A percentile compares a stretch with the other conserved stretches of the same genome.
phyloP scores from a whole-genome alignment of 306 rosid species.

The Glycine soja region DNA sequence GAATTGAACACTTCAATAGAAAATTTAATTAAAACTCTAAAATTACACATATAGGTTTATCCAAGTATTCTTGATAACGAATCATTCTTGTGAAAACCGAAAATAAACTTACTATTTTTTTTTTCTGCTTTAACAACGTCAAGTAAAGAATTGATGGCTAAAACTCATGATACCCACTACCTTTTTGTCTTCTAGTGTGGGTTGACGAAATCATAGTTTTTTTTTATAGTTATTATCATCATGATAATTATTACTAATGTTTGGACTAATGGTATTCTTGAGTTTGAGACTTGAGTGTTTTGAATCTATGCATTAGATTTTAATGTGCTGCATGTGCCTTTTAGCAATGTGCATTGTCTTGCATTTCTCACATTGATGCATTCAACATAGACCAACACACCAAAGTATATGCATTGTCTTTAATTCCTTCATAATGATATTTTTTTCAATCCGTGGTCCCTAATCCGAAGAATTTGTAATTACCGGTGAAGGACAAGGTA shows the following conservation, averaged over 20 bases:
- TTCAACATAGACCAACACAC: too few species aligned
- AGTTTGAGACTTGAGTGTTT: background rate
- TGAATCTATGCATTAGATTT: conserved; percentile 29
- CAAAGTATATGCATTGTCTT: background rate
- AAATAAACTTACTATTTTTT: conserved; percentile 8
- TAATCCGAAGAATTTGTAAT: conserved; percentile 17
- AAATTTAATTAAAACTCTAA: background rate
- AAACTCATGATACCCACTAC: conserved; percentile 12
- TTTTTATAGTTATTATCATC: conserved; percentile 11
- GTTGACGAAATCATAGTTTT: background rate
- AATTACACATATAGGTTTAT: background rate
- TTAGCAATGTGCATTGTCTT: background rate
- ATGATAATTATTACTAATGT: background rate
- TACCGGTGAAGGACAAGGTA: conserved; percentile 37
- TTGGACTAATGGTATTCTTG: background rate
- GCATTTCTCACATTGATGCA: background rate
- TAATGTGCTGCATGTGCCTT: background rate
- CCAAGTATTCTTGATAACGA: conserved; percentile 2
- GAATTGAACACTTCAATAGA: background rate
- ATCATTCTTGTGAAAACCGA: background rate
- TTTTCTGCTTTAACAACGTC: conserved; percentile 39
- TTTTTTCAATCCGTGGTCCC: conserved; percentile 41
- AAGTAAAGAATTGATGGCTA: conserved; percentile 41
- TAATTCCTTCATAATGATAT: conserved; percentile 3
- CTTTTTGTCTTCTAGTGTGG: conserved; percentile 24